A percentile compares a stretch with the other conserved stretches of the same genome.
Evolutionary conservation across 371 early-diverging fungal genomes (phyloP).

Genomic region (Syncephalis plumigaleata): DNA sequence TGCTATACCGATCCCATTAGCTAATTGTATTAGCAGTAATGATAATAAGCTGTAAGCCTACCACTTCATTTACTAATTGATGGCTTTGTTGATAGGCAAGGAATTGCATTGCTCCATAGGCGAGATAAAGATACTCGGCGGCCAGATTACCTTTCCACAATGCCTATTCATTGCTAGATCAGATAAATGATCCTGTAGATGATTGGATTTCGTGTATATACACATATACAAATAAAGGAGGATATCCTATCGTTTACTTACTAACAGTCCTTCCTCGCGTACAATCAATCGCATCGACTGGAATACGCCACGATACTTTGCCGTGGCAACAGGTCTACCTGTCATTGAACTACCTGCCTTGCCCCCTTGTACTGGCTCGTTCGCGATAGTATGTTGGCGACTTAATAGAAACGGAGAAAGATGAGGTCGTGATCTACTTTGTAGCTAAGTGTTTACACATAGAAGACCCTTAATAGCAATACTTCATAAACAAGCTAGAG

Average conservation of each 20-base stretch:
- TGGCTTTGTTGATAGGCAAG: constrained; percentile 42
- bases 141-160: constrained; percentile 89
- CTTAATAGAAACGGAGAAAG: background rate
- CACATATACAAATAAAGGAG: constrained; percentile 8
- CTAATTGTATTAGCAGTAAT: no score
- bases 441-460: background rate
- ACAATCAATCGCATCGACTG: constrained; percentile 34
- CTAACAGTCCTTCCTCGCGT: constrained; percentile 55
- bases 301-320: constrained; percentile 34
- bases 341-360: background rate
- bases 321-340: background rate
- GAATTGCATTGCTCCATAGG: constrained; percentile 83
- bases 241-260: constrained; percentile 9
- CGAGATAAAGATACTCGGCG: constrained; percentile 76
- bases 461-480: background rate
- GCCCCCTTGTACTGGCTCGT: background rate
- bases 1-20: constrained; percentile 3
- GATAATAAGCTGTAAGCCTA: background rate
- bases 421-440: no score
- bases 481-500: background rate
- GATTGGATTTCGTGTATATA: background rate
- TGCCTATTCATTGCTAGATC: constrained; percentile 22
- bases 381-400: background rate
- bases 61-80: constrained; percentile 9
- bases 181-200: background rate